A percentile compares a stretch with the other conserved stretches of the same genome.
Evolutionary conservation across 129 eudicot species (phyloP).

Genomic region (Escallonia rubra): DNA sequence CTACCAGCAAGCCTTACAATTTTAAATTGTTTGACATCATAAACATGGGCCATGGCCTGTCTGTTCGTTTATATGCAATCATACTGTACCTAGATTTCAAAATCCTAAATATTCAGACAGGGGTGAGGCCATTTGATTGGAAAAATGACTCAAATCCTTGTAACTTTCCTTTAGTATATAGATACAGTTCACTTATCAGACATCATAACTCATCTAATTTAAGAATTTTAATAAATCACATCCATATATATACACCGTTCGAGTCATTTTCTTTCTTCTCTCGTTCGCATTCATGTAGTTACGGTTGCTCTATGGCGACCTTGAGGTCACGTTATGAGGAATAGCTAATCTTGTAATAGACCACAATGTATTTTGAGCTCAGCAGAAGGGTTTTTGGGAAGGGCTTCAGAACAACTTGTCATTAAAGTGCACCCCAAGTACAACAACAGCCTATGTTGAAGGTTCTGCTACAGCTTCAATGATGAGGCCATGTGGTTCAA

Average conservation of each 20-base stretch:
- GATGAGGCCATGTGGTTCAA: slow-evolving; percentile 47
- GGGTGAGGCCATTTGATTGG: no score
- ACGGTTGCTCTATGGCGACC: no score
- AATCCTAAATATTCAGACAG: neutral
- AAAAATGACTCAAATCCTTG: slow-evolving; percentile 9
- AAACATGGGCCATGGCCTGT: slow-evolving; percentile 3
- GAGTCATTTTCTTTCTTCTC: neutral
- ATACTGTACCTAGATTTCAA: slow-evolving; percentile 34
- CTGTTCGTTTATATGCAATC: slow-evolving; percentile 31
- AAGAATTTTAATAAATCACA: no score
- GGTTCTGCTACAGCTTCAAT: slow-evolving; percentile 15
- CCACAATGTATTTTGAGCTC: slow-evolving; percentile 6
- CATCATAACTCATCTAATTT: slow-evolving; percentile 19
- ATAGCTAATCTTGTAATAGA: slow-evolving; percentile 3
- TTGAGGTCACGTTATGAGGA: slow-evolving; percentile 18
- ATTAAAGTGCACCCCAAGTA: neutral
- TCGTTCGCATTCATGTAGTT: no score
- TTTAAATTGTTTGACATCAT: slow-evolving; percentile 5
- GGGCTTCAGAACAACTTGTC: neutral
- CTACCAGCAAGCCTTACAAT: slow-evolving; percentile 21
- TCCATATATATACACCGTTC: neutral
- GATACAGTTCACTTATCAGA: slow-evolving; percentile 38
- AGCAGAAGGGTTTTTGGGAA: neutral
- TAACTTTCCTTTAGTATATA: neutral
- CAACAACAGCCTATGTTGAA: neutral